Conservation (phyloP, 495 filamentous ascomycete species). For the Tuber indicum region DNA sequence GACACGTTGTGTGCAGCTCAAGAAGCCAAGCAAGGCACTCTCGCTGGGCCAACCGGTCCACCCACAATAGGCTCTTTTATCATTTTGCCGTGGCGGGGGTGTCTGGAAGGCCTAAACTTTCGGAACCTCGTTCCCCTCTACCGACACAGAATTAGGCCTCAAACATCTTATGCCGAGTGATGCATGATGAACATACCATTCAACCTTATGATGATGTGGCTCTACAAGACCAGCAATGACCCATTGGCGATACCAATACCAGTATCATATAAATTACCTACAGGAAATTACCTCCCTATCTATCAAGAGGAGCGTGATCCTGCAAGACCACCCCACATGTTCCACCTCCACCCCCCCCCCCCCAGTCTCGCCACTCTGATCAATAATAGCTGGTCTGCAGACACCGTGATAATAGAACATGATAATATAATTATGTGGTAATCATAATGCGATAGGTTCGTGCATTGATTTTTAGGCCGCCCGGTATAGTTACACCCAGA, state of each 20-base stretch:
- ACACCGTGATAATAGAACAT: background rate
- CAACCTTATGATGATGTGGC: background rate
- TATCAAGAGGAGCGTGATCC: background rate
- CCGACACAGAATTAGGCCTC: background rate
- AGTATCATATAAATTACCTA: background rate
- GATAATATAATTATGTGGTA: background rate
- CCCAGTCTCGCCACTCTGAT: background rate
- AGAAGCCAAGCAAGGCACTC: background rate
- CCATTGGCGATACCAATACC: background rate
- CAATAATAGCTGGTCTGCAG: background rate
- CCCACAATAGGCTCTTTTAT: background rate
- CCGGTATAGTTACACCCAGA: background rate
- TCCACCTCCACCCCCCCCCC: background rate
- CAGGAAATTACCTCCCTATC: background rate
- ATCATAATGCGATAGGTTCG: background rate
- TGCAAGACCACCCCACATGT: background rate
- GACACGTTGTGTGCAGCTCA: background rate
- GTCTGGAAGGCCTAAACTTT: conserved; percentile 3
- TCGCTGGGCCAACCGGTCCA: background rate
- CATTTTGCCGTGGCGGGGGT: background rate
- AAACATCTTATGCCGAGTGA: background rate
- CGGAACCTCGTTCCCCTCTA: background rate
- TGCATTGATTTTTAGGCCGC: background rate
- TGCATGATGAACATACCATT: background rate
- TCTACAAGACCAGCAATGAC: background rate